Base-by-base conservation (phyloP, 2,329 filamentous ascomycete genomes). In the Neofusicoccum cordaticola region DNA sequence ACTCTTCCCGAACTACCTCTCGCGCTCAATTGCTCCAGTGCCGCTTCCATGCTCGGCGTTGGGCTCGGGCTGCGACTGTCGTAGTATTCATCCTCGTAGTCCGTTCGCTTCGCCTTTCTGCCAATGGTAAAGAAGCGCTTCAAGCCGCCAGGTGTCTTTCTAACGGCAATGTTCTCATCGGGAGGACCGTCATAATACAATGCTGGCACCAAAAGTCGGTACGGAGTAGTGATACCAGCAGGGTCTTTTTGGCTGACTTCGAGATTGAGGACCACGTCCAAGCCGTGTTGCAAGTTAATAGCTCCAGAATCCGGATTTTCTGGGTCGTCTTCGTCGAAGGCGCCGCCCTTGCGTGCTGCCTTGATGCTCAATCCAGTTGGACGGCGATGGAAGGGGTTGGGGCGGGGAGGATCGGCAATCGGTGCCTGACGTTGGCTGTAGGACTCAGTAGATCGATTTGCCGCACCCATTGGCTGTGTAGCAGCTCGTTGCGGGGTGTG, bases 191-290 rank as follows among this genome's bases (percentile, higher is more conserved):
- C 67, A 58, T 81, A 88, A 70, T 79, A 79, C 60, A 99, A 80
- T 62, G 88, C 87, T 11, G 96, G 95, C 4, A 99, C 89, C 1
- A 98, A 84, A 4, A 99, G 80, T 44, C 92, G 84, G 75, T 99
- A 99, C 8, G 93, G 92, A 58, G 88, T 86, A 0, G 95, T 99
- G 68, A 92, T 92, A 13, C 95, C 96, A 0, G 90, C 85, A 0
- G 95, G 94, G 71, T 99, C 93, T 67, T 87, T 88, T 50, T 91
- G 86, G 71, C 90, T 93, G 67, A 97, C 87, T 78, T 99, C 95
- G 67, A 97, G 88, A 71, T 97, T 97, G 48, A 99, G 79, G 58
- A 88, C 90, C 41, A 99, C 89, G 69, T 97, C 93, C 9, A 99
- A 81, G 0, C 92, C 93, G 35, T 90, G 90, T 73, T 95, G 87